Percentiles rank a stretch among this genome's conserved stretches.
Conservation (phyloP, 768 basidiomycete species). For the Lactarius psammicola region DNA sequence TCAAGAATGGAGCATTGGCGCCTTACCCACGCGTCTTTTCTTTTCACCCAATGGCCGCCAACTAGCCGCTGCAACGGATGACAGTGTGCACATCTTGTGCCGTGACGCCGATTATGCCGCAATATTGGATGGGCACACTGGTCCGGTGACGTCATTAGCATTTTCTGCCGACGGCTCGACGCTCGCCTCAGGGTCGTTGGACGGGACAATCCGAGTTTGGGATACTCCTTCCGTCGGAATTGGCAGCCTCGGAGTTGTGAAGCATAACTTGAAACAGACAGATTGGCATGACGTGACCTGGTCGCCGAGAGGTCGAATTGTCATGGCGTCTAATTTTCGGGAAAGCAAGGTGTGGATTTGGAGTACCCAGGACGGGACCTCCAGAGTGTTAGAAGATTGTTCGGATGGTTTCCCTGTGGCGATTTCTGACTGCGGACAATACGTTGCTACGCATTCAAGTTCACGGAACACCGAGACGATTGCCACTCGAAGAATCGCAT, state of each 20-base stretch:
- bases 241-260: background rate
- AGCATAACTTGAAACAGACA: too few relatives aligned
- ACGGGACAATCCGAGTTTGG: background rate
- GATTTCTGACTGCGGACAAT: background rate
- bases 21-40: background rate
- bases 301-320: background rate
- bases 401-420: background rate
- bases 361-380: background rate
- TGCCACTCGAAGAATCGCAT: background rate
- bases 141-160: background rate
- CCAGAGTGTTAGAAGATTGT: background rate
- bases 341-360: background rate
- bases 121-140: background rate
- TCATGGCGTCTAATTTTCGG: background rate
- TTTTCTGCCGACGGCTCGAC: background rate
- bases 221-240: background rate
- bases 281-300: rapidly evolving
- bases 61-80: background rate
- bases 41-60: background rate
- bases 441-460: background rate
- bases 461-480: background rate
- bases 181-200: background rate
- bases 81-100: background rate
- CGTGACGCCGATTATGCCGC: background rate
- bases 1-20: background rate